phyloP scores from a whole-genome alignment of 768 basidiomycete species.

The Piloderma croceum region DNA sequence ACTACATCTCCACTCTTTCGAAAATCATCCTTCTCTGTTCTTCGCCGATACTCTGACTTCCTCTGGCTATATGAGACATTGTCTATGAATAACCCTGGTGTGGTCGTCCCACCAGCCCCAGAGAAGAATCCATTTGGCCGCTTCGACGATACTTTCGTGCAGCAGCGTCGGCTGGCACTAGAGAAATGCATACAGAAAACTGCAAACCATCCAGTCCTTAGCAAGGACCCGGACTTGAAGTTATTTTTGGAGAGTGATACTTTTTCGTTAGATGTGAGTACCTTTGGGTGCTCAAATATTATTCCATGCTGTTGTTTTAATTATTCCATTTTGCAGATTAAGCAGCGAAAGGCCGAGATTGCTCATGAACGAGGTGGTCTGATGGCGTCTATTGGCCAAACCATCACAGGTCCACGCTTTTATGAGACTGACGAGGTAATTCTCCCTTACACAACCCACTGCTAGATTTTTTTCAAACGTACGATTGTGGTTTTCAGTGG shows the following conservation, averaged over 20 bases:
- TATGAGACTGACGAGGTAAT: constrained; percentile 83
- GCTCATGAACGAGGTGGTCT: constrained; percentile 76
- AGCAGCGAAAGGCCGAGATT: constrained; percentile 76
- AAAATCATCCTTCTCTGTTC: constrained; percentile 84
- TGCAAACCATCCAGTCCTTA: constrained; percentile 85
- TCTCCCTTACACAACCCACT: neutral
- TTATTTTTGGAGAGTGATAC: constrained; percentile 92
- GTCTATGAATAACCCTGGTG: constrained; percentile 87
- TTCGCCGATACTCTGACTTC: constrained; percentile 97
- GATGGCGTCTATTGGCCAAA: constrained; percentile 78
- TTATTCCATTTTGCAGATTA: constrained; percentile 51
- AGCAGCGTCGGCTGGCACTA: constrained; percentile 75
- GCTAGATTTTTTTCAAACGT: constrained; percentile 1
- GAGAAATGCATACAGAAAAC: constrained; percentile 92
- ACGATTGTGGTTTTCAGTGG: constrained; percentile 52
- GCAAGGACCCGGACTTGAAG: constrained; percentile 82
- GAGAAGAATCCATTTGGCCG: constrained; percentile 93
- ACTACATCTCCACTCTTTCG: constrained; percentile 82
- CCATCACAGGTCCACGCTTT: constrained; percentile 74
- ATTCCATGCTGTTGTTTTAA: neutral
- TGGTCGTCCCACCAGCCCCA: constrained; percentile 93
- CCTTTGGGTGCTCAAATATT: neutral
- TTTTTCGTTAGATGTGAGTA: constrained; percentile 83
- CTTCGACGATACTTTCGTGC: constrained; percentile 89
- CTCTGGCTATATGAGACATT: constrained; percentile 93